A percentile compares a stretch with the other conserved stretches of the same genome.
Evolutionary conservation across 2,329 filamentous ascomycete genomes (phyloP).

Genomic region (Aspergillus costaricaensis): DNA sequence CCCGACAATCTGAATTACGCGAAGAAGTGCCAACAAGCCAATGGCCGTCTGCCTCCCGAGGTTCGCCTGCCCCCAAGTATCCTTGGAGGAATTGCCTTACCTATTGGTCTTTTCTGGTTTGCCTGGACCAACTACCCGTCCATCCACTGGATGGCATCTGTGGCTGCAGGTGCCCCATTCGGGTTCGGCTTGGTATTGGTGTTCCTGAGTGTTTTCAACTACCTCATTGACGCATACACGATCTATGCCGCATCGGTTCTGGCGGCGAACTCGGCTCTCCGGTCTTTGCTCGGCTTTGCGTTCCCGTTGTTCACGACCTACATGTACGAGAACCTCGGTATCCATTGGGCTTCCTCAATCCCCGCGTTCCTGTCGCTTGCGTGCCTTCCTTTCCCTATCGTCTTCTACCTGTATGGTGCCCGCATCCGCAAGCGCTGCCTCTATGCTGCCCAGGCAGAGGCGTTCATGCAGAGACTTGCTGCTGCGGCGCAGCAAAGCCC

Average conservation of each 20-base stretch:
- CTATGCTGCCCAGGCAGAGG: slow-evolving; percentile 41
- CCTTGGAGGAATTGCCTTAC: slow-evolving; percentile 52
- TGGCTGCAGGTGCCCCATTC: slow-evolving; percentile 39
- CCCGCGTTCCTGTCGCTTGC: slow-evolving; percentile 50
- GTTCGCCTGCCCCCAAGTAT: slow-evolving; percentile 54
- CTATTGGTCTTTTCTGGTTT: slow-evolving; percentile 61
- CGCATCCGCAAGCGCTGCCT: slow-evolving; percentile 44
- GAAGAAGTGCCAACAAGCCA: slow-evolving; percentile 24
- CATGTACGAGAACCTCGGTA: slow-evolving; percentile 49
- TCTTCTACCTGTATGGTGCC: slow-evolving; percentile 47
- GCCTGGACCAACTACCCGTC: slow-evolving; percentile 57
- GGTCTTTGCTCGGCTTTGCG: slow-evolving; percentile 49
- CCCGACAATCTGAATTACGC: slow-evolving; percentile 41
- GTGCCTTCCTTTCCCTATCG: slow-evolving; percentile 47
- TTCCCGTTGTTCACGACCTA: slow-evolving; percentile 52
- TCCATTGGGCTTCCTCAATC: slow-evolving; percentile 52
- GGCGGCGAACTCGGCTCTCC: slow-evolving; percentile 49
- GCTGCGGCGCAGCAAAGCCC: slow-evolving; percentile 25
- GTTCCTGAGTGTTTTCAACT: slow-evolving; percentile 45
- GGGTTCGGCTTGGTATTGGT: slow-evolving; percentile 46
- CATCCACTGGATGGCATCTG: slow-evolving; percentile 42
- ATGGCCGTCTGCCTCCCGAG: slow-evolving; percentile 56
- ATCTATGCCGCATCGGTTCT: slow-evolving; percentile 47
- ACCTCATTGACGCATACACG: slow-evolving; percentile 46
- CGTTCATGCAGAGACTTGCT: slow-evolving; percentile 40